These are phyloP conservation scores for Debaryomyces nepalensis DNA, from an alignment of 1,139 yeast genomes.

Conservation along the genomic window DNA sequence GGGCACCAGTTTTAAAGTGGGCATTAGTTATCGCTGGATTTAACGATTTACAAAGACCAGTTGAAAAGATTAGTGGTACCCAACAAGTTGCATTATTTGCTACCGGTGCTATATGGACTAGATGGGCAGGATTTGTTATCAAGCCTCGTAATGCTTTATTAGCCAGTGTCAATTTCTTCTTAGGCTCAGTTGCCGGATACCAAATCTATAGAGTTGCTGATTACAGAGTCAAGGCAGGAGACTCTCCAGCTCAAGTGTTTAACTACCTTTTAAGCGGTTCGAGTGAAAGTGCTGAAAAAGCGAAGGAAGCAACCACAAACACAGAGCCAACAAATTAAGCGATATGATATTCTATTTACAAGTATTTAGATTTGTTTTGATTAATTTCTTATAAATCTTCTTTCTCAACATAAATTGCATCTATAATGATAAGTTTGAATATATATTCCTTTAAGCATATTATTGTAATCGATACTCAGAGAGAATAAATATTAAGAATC, in stretches of 20 bases:
- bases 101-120: constrained; percentile 96
- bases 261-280: constrained; percentile 56
- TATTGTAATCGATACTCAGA: background rate
- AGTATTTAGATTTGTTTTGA: constrained; percentile 1
- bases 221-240: constrained; percentile 60
- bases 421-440: constrained; percentile 7
- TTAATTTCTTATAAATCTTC: constrained; percentile 1
- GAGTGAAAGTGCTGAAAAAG: too few species aligned
- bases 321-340: constrained; percentile 2
- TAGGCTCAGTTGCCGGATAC: constrained; percentile 87
- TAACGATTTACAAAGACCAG: constrained; percentile 86
- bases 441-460: constrained; percentile 1
- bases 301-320: constrained; percentile 3
- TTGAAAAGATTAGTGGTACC: constrained; percentile 87
- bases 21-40: constrained; percentile 88
- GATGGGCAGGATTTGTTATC: constrained; percentile 94
- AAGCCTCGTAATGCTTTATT: constrained; percentile 83
- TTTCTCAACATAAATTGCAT: constrained; percentile 2
- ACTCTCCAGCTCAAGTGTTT: constrained; percentile 55
- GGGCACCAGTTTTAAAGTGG: constrained; percentile 83
- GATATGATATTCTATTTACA: constrained; percentile 1
- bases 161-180: constrained; percentile 93
- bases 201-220: constrained; percentile 74
- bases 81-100: constrained; percentile 89
- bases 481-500: constrained; percentile 14